Conservation (phyloP, 345 rosid genomes). For the Zanthoxylum bungeanum region DNA sequence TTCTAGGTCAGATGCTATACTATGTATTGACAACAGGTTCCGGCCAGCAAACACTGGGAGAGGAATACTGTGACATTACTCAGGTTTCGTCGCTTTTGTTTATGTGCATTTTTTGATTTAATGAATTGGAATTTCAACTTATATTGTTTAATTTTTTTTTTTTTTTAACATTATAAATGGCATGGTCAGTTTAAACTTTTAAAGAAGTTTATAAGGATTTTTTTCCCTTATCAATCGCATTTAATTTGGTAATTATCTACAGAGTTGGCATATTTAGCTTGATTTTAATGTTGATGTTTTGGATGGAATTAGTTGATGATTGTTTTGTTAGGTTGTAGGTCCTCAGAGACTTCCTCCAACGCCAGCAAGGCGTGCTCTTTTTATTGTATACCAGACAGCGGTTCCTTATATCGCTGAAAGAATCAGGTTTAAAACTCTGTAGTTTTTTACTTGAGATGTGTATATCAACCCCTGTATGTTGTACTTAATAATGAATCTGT, state of each 20-base stretch:
- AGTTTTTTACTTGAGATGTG: neutral
- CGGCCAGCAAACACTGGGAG: constrained; percentile 93
- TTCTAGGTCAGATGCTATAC: constrained; percentile 89
- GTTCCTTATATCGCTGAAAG: constrained; percentile 86
- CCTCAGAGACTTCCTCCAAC: constrained; percentile 80
- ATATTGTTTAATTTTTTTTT: no score
- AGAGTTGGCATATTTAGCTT: neutral
- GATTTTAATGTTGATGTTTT: neutral
- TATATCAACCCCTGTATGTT: neutral
- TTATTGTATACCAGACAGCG: constrained; percentile 74
- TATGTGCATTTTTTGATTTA: no score
- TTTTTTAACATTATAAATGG: no score
- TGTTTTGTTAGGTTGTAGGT: constrained; percentile 63
- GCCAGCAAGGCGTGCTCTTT: constrained; percentile 88
- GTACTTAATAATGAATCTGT: neutral
- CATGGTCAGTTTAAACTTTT: no score
- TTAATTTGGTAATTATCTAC: neutral
- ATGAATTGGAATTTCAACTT: no score
- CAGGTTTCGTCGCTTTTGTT: no score
- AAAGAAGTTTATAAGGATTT: neutral
- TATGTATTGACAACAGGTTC: constrained; percentile 89
- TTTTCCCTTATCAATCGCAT: no score
- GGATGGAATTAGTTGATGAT: neutral
- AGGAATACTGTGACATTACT: constrained; percentile 91
- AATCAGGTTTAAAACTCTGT: constrained; percentile 51